Evolutionary conservation across 441 rosid species (phyloP), one percentile per base, ranked within the genome.

Genomic region (Pelargonium citronellum): DNA sequence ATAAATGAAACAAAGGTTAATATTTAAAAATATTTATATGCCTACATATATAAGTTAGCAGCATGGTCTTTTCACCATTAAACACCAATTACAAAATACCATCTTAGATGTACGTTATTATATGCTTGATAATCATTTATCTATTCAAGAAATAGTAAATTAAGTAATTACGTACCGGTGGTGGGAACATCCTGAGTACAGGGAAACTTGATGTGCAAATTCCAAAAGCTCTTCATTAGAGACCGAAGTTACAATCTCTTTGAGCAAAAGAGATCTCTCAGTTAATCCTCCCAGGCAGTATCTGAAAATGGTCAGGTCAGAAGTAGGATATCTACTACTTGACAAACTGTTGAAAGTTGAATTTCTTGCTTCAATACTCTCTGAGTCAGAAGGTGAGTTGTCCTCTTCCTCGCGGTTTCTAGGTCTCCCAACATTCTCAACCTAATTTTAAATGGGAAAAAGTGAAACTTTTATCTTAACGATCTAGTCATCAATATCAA

Each of bases 101-200:
- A 10, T 17, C 7, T 37, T 13, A 46, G 15, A 34, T 5, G 9
- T 8, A 30, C 53, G 66, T 62, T 22, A 65, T 39, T 15, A 24
- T 44, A 64, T 58, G 44, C 70, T 17, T 17, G 58, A 49, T 43
- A 7, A 68, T 51, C 3, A 49, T 22, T 37, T 24, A 47, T 51
- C 22, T 30, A 30, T 30, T 30, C 34, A 2, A 58, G 39, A 70
- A 68, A 34, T 49, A 53, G 4, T 27, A 20, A 19, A 74, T 7
- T 60, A 7, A 16, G 17, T 65, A 13, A 51, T 71, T 22, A 22
- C 24, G 24, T 80, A 92, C 98, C 95, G 69, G 72, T 90, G 95
- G 74, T 92, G 96, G 73, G 90, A 83, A 73, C 96, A 92, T 44
- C 96, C 97, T 0, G 97, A 83, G 77, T 81, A 92, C 16, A 87